These are phyloP conservation scores for Kokia cookei DNA, from an alignment of 441 rosid genomes.

Conservation along the genomic window DNA sequence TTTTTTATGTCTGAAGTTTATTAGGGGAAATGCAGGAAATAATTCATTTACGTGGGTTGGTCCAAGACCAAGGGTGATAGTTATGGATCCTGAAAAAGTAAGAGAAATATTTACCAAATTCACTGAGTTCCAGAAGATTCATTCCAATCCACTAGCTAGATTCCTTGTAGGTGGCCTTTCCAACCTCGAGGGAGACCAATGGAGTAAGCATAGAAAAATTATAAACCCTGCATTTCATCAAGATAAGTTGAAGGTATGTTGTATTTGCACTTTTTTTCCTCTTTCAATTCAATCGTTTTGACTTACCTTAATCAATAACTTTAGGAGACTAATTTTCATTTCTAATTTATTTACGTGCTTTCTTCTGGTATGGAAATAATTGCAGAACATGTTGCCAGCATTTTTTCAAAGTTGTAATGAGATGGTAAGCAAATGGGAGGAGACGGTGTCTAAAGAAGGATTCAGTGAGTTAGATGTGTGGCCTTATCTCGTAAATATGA, in stretches of 20 bases:
- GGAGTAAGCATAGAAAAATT: slow-evolving; percentile 22
- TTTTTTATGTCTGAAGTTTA: neutral
- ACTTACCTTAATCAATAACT: neutral
- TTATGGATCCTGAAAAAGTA: slow-evolving; percentile 15
- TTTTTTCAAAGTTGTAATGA: slow-evolving; percentile 7
- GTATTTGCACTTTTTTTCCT: neutral
- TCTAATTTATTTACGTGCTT: neutral
- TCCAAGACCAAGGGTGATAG: slow-evolving; percentile 10
- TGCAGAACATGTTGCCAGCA: slow-evolving; percentile 18
- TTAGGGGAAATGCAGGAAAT: slow-evolving; percentile 9
- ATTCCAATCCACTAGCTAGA: neutral
- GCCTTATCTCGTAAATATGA: slow-evolving; percentile 2
- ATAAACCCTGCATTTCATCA: slow-evolving; percentile 21
- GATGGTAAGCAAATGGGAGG: slow-evolving; percentile 17
- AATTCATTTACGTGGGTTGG: slow-evolving; percentile 16
- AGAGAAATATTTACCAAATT: slow-evolving; percentile 13
- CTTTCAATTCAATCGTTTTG: neutral
- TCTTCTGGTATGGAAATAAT: neutral
- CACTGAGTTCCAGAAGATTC: slow-evolving; percentile 10
- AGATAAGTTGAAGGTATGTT: slow-evolving; percentile 24
- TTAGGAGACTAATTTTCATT: neutral
- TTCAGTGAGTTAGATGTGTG: slow-evolving; percentile 9
- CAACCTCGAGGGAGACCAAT: slow-evolving; percentile 14
- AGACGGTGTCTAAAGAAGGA: neutral
- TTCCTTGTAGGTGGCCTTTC: neutral